These are phyloP conservation scores for Hortiboletus campestris DNA, from an alignment of 768 basidiomycete genomes.

Conservation along the genomic window DNA sequence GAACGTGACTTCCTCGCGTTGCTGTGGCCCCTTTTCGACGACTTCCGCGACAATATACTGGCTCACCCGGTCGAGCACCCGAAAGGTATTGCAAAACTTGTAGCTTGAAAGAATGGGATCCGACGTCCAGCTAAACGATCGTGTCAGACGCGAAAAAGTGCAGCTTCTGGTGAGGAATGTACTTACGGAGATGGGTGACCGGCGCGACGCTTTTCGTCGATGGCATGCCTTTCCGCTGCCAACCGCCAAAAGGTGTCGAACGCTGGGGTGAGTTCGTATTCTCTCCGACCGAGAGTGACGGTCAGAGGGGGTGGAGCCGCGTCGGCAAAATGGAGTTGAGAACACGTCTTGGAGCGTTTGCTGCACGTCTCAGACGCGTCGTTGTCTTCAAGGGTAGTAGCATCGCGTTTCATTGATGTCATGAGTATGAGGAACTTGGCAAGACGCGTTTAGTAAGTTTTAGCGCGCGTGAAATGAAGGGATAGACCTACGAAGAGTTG, in stretches of 20 bases:
- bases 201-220: slow-evolving; percentile 52
- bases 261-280: slow-evolving; percentile 45
- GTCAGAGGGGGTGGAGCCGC: slow-evolving; percentile 25
- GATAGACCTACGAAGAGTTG: neutral
- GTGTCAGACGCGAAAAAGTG: slow-evolving; percentile 15
- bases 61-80: slow-evolving; percentile 66
- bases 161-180: neutral
- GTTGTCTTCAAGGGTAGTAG: slow-evolving; percentile 6
- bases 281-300: slow-evolving; percentile 35
- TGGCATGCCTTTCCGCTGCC: slow-evolving; percentile 55
- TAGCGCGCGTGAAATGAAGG: neutral
- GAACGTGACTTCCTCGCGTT: slow-evolving; percentile 62
- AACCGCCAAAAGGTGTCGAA: slow-evolving; percentile 64
- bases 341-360: slow-evolving; percentile 27
- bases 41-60: slow-evolving; percentile 71
- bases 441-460: neutral
- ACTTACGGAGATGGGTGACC: slow-evolving; percentile 54
- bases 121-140: slow-evolving; percentile 56
- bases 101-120: slow-evolving; percentile 55
- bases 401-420: slow-evolving; percentile 24
- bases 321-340: slow-evolving; percentile 15
- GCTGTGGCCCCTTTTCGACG: slow-evolving; percentile 63
- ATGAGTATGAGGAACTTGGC: neutral
- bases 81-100: slow-evolving; percentile 73
- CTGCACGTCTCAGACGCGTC: slow-evolving; percentile 5